Evolutionary conservation across 2,329 filamentous ascomycete genomes (phyloP).

Genomic region (Scedosporium apiospermum): DNA sequence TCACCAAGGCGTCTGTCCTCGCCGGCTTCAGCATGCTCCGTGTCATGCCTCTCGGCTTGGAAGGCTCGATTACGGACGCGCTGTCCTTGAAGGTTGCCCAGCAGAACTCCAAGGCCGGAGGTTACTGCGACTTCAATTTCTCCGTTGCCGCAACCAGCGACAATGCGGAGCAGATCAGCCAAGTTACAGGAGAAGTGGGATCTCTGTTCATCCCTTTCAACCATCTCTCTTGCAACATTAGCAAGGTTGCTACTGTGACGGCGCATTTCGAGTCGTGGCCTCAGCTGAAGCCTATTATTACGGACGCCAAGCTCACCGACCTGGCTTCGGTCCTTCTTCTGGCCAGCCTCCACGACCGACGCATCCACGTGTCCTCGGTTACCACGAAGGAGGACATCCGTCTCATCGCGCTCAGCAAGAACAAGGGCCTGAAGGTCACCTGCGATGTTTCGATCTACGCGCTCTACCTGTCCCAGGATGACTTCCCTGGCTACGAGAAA

Average conservation of each 20-base stretch:
- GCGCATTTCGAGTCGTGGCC: constrained; percentile 74
- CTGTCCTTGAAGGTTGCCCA: constrained; percentile 63
- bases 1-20: constrained; percentile 65
- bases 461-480: constrained; percentile 62
- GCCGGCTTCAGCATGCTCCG: constrained; percentile 74
- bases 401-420: constrained; percentile 67
- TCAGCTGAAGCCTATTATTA: constrained; percentile 67
- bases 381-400: constrained; percentile 74
- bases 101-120: constrained; percentile 56
- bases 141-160: constrained; percentile 64
- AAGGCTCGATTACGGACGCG: constrained; percentile 64
- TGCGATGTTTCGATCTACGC: constrained; percentile 77
- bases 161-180: constrained; percentile 66
- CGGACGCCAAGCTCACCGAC: constrained; percentile 71
- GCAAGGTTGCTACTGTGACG: constrained; percentile 70
- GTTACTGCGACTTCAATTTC: constrained; percentile 72
- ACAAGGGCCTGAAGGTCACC: constrained; percentile 72
- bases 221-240: constrained; percentile 71
- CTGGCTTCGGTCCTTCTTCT: constrained; percentile 71
- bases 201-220: constrained; percentile 80
- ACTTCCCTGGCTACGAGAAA: constrained; percentile 57
- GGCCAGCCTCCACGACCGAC: constrained; percentile 67
- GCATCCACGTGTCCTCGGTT: constrained; percentile 71
- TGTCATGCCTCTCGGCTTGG: constrained; percentile 65
- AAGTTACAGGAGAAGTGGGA: constrained; percentile 63